Base-by-base conservation (phyloP, 495 filamentous ascomycete species). In the Aspergillus saccharolyticus region DNA sequence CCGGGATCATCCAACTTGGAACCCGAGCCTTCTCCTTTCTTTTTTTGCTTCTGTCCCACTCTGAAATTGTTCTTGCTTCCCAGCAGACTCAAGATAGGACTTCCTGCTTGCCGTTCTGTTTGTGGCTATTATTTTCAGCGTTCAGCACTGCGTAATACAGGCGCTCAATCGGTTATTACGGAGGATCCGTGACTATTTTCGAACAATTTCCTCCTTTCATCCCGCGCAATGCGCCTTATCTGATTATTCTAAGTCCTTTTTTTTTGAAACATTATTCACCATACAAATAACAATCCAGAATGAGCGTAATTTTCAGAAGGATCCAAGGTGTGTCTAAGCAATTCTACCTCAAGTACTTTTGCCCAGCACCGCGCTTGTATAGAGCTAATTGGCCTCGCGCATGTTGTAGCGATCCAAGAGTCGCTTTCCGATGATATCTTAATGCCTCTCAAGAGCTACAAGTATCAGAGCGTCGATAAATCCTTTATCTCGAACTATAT, bases 401-500 rank as follows among this genome's bases (percentile, higher is more conserved):
- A 17, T 16, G 21, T 10, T 42, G 59, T 56, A 74, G 78, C 76
- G 72, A 78, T 76, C 65, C 78, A 82, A 64, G 81, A 85, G 54
- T 81, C 79, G 52, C 77, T 90, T 19, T 86, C 85, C 9, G 86
- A 89, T 51, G 84, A 89, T 57, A 81, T 84, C 49, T 75, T 90
- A 51, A 76, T 89, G 22, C 91, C 96, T 68, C 85, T 98, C 60
- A 94, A 93, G 72, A 85, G 84, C 22, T 98, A 98, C 84, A 95
- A 96, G 69, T 98, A 98, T 72, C 91, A 89, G 64, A 87, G 86
- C 67, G 92, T 98, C 66, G 94, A 98, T 79, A 96, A 97, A 72
- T 96, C 91, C n/a, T 83, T 86, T 53, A 86, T 97, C 43, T 97
- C 95, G 44, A 80, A 87, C 64, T 96, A 98, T 71, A 91, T 98